phyloP scores from a whole-genome alignment of 805 yeast genomes.

The Ogataea neopini region DNA sequence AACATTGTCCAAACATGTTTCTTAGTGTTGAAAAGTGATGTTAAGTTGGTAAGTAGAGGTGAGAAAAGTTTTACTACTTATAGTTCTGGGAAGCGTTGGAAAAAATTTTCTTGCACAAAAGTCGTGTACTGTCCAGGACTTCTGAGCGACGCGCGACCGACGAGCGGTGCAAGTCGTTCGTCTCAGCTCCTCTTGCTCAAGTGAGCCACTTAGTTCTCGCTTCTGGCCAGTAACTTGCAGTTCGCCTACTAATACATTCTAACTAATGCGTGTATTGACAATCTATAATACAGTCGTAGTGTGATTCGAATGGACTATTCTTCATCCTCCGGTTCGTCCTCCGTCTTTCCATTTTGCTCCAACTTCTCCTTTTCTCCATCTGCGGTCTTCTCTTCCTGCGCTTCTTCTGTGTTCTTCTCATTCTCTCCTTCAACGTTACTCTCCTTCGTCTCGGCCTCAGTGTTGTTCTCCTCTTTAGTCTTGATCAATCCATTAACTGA shows the following conservation, averaged over 20 bases:
- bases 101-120: constrained; percentile 3
- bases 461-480: constrained; percentile 7
- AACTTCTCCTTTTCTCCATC: constrained; percentile 1
- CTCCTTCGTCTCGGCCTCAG: constrained; percentile 9
- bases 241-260: no score
- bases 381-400: no score
- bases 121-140: constrained; percentile 8
- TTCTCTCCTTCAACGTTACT: no score
- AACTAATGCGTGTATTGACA: neutral
- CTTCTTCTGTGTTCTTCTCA: no score
- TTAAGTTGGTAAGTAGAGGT: no score
- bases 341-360: neutral
- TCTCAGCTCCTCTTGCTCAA: no score
- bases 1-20: neutral
- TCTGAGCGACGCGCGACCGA: no score
- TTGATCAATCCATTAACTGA: constrained; percentile 29
- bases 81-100: neutral
- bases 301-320: neutral
- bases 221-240: no score
- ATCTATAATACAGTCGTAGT: neutral
- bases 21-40: neutral
- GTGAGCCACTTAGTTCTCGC: no score
- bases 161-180: neutral
- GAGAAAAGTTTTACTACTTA: neutral
- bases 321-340: constrained; percentile 1